phyloP scores from a whole-genome alignment of 495 filamentous ascomycete species.

The Penicillium cosmopolitanum region DNA sequence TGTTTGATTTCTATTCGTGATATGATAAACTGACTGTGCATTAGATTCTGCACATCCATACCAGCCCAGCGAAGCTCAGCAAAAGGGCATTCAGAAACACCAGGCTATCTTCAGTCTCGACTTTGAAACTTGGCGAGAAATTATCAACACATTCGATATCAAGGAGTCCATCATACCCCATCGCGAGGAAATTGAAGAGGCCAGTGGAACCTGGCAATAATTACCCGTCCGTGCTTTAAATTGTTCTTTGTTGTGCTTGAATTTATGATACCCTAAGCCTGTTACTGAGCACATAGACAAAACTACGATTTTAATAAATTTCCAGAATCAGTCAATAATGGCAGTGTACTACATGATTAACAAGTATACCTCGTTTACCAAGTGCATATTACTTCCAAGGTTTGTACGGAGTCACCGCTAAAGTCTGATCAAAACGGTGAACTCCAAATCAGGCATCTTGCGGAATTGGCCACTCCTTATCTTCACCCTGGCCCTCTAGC shows the following conservation, averaged over 20 bases:
- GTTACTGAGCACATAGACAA: background rate
- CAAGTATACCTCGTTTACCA: too few relatives aligned
- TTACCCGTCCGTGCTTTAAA: background rate
- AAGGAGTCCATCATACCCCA: slow-evolving; percentile 81
- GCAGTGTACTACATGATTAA: too few relatives aligned
- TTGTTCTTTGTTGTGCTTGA: slow-evolving; percentile 20
- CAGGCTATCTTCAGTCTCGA: slow-evolving; percentile 87
- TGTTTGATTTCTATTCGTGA: slow-evolving; percentile 1
- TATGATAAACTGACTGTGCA: slow-evolving; percentile 26
- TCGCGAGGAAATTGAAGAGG: slow-evolving; percentile 62
- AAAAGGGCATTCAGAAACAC: slow-evolving; percentile 62
- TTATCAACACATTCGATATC: slow-evolving; percentile 75
- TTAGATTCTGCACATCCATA: slow-evolving; percentile 45
- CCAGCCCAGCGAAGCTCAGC: slow-evolving; percentile 48
- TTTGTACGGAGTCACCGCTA: too few relatives aligned
- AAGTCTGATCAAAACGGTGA: background rate
- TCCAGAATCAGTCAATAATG: too few relatives aligned
- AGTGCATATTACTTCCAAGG: too few relatives aligned
- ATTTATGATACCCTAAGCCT: slow-evolving; percentile 10
- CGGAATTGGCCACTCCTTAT: slow-evolving; percentile 31
- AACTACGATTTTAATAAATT: too few relatives aligned
- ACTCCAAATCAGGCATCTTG: background rate
- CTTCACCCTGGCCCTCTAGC: slow-evolving; percentile 36
- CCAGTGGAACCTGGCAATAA: slow-evolving; percentile 77
- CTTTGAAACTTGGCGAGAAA: slow-evolving; percentile 76